Evolutionary conservation across 768 basidiomycete species (phyloP), one percentile per base, ranked within the genome.

Genomic region (Mycena belliarum): DNA sequence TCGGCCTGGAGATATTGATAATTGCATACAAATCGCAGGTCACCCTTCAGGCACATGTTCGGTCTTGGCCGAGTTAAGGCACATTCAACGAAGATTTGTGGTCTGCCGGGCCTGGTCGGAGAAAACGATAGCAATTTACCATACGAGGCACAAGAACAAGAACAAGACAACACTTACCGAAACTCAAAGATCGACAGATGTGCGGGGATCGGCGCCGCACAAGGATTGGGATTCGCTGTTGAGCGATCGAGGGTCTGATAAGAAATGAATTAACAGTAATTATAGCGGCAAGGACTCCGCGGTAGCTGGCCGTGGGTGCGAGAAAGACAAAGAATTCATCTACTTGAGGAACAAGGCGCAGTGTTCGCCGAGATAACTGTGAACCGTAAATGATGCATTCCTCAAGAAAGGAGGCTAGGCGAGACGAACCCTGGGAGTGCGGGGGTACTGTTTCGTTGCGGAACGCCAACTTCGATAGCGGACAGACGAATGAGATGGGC

Each of bases 111-210:
- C 12, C n/a, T n/a, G n/a, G 14, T 18, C 11, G 32, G 23, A 40
- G 23, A 28, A 23, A 45, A n/a, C 49, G 43, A 45, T 4, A 51
- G 18, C 49, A 38, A 23, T 24, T 42, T n/a, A 48, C 42, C 43
- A 29, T 33, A 28, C 41, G 25, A 35, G 14, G 14, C 33, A 35
- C 33, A 35, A 38, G 42, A 49, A 55, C 42, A 23, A 55, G 46
- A 55, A 43, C 46, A 45, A 42, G 33, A 41, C n/a, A n/a, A n/a
- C n/a, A 26, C 49, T 51, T 49, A 46, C 43, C 50, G 38, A 56
- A 56, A 28, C 41, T 44, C 46, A 14, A 46, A 48, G 55, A 57
- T 57, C 49, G 49, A 51, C 49, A 57, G 56, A 57, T 57, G 43
- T 18, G 29, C 29, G n/a, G 21, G 24, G 24, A 4, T 40, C 38